Evolutionary conservation across 2,329 filamentous ascomycete genomes (phyloP).

Genomic region (Trichoderma sp.): DNA sequence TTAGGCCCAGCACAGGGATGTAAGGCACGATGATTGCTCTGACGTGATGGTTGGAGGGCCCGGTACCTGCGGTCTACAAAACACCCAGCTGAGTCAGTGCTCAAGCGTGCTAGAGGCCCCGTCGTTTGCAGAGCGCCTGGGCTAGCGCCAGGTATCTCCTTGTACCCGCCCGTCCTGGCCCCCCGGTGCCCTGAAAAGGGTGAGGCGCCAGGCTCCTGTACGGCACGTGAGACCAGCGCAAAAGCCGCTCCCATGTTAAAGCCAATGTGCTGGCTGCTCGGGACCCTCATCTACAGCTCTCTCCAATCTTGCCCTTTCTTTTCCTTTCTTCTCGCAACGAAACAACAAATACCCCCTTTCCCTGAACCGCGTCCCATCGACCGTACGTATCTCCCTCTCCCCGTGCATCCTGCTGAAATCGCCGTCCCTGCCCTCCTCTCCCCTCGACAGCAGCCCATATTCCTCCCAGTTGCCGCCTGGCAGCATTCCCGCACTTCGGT

Average conservation of each 20-base stretch:
- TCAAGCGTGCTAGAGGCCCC: neutral
- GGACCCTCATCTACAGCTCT: conserved; percentile 36
- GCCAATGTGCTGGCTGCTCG: conserved; percentile 29
- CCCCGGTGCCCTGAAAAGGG: conserved; percentile 13
- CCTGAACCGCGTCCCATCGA: conserved; percentile 27
- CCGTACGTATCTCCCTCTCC: conserved; percentile 27
- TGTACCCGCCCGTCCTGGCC: neutral
- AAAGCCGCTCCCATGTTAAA: conserved; percentile 1
- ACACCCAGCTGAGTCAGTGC: neutral
- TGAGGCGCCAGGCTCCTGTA: conserved; percentile 5
- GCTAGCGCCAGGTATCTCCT: neutral
- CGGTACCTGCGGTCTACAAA: neutral
- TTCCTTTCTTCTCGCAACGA: conserved; percentile 31
- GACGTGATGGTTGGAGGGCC: neutral
- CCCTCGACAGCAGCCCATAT: neutral
- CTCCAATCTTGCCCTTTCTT: conserved; percentile 30
- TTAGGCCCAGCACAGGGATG: neutral
- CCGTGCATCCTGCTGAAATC: neutral
- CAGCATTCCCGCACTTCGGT: conserved; percentile 23
- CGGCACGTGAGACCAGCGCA: conserved; percentile 22
- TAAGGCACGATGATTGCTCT: neutral
- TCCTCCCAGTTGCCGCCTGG: conserved; percentile 12
- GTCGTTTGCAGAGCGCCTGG: neutral
- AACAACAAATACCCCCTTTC: conserved; percentile 25
- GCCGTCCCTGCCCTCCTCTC: neutral